Evolutionary conservation across 768 basidiomycete species (phyloP).

Genomic region (Rhodotorula graminis): DNA sequence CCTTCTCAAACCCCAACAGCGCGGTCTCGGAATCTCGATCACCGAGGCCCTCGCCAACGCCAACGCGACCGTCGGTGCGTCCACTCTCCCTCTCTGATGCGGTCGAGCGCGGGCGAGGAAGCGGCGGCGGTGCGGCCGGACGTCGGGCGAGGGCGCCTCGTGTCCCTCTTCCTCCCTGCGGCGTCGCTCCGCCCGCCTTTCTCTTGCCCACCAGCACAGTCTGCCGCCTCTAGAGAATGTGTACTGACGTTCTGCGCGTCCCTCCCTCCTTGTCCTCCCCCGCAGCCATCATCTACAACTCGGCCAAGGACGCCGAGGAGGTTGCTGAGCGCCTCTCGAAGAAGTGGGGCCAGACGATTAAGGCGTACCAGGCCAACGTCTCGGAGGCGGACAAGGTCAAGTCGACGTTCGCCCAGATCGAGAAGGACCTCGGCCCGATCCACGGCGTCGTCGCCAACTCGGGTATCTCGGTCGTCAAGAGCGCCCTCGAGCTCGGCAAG

Average conservation of each 20-base stretch:
- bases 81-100: neutral
- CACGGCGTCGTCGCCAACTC: slow-evolving; percentile 53
- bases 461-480: slow-evolving; percentile 61
- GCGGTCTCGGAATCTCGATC: slow-evolving; percentile 59
- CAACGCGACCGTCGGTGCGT: slow-evolving; percentile 53
- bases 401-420: slow-evolving; percentile 51
- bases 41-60: slow-evolving; percentile 56
- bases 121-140: too few relatives aligned
- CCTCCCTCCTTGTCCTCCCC: neutral
- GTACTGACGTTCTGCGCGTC: neutral
- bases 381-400: slow-evolving; percentile 52
- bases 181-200: too few relatives aligned
- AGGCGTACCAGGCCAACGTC: slow-evolving; percentile 63
- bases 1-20: slow-evolving; percentile 38
- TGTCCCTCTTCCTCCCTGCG: too few relatives aligned
- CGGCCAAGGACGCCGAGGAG: slow-evolving; percentile 36
- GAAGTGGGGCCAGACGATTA: slow-evolving; percentile 51
- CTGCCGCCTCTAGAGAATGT: too few relatives aligned
- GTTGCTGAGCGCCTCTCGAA: slow-evolving; percentile 53
- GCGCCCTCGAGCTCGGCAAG: slow-evolving; percentile 56
- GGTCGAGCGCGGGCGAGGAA: too few relatives aligned
- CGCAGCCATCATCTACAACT: slow-evolving; percentile 57
- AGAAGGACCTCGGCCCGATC: slow-evolving; percentile 54
- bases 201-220: too few relatives aligned
- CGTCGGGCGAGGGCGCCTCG: too few relatives aligned